Conservation (phyloP, 192 early-diverging fungal species). For the Jimgerdemannia flammicorona region DNA sequence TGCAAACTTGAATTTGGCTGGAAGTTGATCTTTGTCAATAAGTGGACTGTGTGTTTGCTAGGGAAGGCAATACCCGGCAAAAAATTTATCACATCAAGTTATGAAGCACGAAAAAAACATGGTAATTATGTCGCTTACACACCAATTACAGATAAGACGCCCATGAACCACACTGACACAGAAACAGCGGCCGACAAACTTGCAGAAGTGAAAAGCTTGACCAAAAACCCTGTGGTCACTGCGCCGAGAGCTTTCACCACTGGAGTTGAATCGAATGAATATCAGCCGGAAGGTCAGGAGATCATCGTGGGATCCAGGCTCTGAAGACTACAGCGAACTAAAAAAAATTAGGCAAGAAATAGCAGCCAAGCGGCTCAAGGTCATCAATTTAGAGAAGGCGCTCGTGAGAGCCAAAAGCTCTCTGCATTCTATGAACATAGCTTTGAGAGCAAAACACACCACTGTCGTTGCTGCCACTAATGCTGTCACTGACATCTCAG, state of each 20-base stretch:
- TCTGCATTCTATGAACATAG: conserved; percentile 14
- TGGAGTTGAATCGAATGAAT: conserved; percentile 11
- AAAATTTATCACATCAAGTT: no score
- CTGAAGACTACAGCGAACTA: conserved; percentile 5
- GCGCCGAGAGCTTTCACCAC: conserved; percentile 7
- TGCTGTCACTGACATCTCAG: conserved; percentile 1
- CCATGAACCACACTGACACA: background rate
- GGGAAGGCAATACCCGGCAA: no score
- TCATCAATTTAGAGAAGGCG: conserved; percentile 13
- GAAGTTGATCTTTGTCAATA: no score
- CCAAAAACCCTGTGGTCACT: conserved; percentile 5
- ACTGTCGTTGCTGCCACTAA: conserved; percentile 4
- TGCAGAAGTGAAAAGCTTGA: conserved; percentile 10
- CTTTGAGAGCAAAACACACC: conserved; percentile 10
- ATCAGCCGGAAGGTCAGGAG: conserved; percentile 5
- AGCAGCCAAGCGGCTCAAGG: conserved; percentile 9
- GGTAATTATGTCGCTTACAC: no score
- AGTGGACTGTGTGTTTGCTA: no score
- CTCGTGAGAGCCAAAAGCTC: conserved; percentile 12
- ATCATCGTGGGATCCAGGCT: conserved; percentile 11
- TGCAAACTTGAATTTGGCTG: no score
- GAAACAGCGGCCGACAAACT: conserved; percentile 7
- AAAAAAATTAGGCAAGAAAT: conserved; percentile 16
- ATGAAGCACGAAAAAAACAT: no score
- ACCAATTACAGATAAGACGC: no score